phyloP scores from a whole-genome alignment of 177 flowering plant genomes.

The Vitis hybrid region DNA sequence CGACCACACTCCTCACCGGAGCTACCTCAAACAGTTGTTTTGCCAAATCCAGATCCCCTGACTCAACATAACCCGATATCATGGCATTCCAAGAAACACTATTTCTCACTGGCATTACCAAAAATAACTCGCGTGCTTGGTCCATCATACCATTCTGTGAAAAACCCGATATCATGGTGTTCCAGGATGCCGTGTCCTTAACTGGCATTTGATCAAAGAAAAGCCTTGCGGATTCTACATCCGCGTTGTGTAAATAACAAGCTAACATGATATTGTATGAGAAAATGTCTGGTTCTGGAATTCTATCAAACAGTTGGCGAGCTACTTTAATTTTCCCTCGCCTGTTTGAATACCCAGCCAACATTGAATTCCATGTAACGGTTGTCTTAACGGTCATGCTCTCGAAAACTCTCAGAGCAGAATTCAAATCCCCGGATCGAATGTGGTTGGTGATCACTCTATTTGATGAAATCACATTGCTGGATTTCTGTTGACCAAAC shows the following conservation, averaged over 20 bases:
- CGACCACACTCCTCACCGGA: constrained; percentile 38
- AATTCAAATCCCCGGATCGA: constrained; percentile 37
- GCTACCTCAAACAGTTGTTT: constrained; percentile 26
- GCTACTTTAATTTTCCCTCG: constrained; percentile 40
- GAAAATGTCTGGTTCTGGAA: constrained; percentile 48
- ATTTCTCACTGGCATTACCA: constrained; percentile 43
- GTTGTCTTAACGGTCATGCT: constrained; percentile 37
- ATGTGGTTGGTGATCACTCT: constrained; percentile 29
- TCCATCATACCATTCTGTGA: constrained; percentile 33
- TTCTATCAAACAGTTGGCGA: constrained; percentile 41
- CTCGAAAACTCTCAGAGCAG: constrained; percentile 40
- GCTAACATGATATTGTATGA: constrained; percentile 51
- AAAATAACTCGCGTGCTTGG: constrained; percentile 35
- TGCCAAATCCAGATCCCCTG: constrained; percentile 39
- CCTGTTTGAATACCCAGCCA: constrained; percentile 28
- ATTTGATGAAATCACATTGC: constrained; percentile 30
- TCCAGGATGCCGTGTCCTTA: constrained; percentile 53
- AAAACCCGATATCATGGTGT: constrained; percentile 52
- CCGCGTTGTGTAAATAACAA: constrained; percentile 37
- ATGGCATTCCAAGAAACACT: constrained; percentile 52
- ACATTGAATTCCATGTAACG: constrained; percentile 48
- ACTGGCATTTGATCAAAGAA: constrained; percentile 40
- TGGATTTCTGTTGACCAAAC: not conserved
- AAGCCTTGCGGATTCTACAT: constrained; percentile 21
- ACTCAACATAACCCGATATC: constrained; percentile 49